Percentiles rank a stretch among this genome's conserved stretches.
These are phyloP conservation scores for Fusarium torreyae DNA, from an alignment of 2,329 filamentous ascomycete species.

Conservation along the genomic window DNA sequence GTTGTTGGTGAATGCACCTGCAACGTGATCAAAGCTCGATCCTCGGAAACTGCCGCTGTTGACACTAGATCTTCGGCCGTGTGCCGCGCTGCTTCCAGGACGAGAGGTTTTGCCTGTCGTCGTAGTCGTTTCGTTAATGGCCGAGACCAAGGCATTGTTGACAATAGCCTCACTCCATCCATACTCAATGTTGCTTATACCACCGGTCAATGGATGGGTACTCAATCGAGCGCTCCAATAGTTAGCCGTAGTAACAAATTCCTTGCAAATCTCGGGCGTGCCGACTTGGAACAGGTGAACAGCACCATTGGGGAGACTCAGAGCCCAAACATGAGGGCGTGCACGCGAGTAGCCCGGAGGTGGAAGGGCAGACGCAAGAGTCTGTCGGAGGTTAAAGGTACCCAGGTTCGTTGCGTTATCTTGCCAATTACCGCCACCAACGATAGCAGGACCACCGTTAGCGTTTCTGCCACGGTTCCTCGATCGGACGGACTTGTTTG, in stretches of 20 bases:
- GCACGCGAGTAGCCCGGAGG: slow-evolving; percentile 93
- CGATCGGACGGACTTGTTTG: slow-evolving; percentile 81
- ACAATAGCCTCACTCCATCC: slow-evolving; percentile 93
- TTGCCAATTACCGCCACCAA: slow-evolving; percentile 98
- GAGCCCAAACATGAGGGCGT: slow-evolving; percentile 92
- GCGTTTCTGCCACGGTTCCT: slow-evolving; percentile 72
- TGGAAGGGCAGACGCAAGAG: slow-evolving; percentile 90
- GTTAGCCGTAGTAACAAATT: slow-evolving; percentile 95
- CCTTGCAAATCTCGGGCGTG: slow-evolving; percentile 92
- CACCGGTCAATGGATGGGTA: slow-evolving; percentile 92
- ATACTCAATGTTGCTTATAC: slow-evolving; percentile 97
- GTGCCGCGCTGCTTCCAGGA: slow-evolving; percentile 66
- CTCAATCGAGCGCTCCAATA: slow-evolving; percentile 97
- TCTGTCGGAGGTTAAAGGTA: slow-evolving; percentile 89
- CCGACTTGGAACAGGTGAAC: slow-evolving; percentile 99
- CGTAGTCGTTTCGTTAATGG: slow-evolving; percentile 64
- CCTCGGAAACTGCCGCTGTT: slow-evolving; percentile 68
- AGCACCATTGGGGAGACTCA: slow-evolving; percentile 91
- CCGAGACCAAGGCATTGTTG: slow-evolving; percentile 69
- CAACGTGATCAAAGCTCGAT: slow-evolving; percentile 73
- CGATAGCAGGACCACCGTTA: slow-evolving; percentile 71
- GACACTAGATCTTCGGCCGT: slow-evolving; percentile 60
- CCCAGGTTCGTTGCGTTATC: slow-evolving; percentile 94
- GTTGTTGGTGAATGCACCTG: slow-evolving; percentile 67
- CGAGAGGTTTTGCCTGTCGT: slow-evolving; percentile 59